Percentiles rank a stretch among this genome's conserved stretches.
phyloP scores from a whole-genome alignment of 495 filamentous ascomycete genomes.

The Parathielavia hyrcaniae region DNA sequence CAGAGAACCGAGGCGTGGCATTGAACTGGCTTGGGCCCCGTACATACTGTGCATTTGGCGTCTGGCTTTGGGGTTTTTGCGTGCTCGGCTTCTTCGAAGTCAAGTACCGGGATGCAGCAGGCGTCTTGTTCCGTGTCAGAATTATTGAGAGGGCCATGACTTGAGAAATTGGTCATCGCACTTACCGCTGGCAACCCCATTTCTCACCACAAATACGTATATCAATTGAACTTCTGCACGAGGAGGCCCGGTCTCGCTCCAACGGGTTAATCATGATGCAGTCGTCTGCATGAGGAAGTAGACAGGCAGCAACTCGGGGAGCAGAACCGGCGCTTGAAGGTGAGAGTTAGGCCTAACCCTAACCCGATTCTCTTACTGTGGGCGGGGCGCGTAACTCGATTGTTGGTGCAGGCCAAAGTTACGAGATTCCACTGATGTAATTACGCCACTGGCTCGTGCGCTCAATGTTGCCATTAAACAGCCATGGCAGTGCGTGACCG shows the following conservation, averaged over 20 bases:
- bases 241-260: neutral
- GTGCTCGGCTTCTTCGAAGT: slow-evolving; percentile 31
- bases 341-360: neutral
- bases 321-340: too few relatives aligned
- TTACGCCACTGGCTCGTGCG: neutral
- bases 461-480: slow-evolving; percentile 12
- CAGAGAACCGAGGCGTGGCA: slow-evolving; percentile 38
- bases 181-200: slow-evolving; percentile 14
- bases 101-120: slow-evolving; percentile 39
- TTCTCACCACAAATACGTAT: neutral
- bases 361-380: neutral
- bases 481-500: slow-evolving; percentile 3
- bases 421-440: neutral
- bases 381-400: neutral
- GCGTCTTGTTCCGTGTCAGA: slow-evolving; percentile 30
- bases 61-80: slow-evolving; percentile 30
- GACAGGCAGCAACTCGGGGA: neutral
- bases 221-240: neutral
- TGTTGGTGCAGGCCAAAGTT: slow-evolving; percentile 6
- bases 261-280: neutral
- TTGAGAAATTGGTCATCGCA: neutral
- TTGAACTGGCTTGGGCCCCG: slow-evolving; percentile 34
- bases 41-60: slow-evolving; percentile 26
- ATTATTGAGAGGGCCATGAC: neutral
- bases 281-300: neutral